Evolutionary conservation across 192 early-diverging fungal genomes (phyloP), one percentile per base, ranked within the genome.

Genomic region (Umbelopsis sp.): DNA sequence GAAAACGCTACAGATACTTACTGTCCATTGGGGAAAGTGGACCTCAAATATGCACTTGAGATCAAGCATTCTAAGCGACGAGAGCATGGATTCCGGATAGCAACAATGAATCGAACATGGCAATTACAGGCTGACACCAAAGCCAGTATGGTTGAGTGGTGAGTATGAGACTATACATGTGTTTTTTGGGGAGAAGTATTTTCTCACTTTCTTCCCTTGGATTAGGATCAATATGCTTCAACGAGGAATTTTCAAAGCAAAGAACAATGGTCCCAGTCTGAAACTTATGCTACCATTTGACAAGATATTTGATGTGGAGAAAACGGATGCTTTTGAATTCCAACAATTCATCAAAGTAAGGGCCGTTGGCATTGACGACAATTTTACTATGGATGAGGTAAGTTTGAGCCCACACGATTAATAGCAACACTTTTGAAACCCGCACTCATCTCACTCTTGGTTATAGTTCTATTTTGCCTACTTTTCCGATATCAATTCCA

Each of bases 381-480:
- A 70, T 17, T 78, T 78, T 75, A 78, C 83, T 22, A 75, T 83
- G 50, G 89, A 91, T 43, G 87, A 91, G 77, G 87, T 88, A 75
- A 36, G 36, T 49, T n/a, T n/a, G n/a, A n/a, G n/a, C n/a, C n/a
- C n/a, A n/a, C n/a, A n/a, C n/a, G n/a, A n/a, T n/a, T n/a, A n/a
- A n/a, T n/a, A n/a, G n/a, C n/a, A n/a, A n/a, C n/a, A n/a, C n/a
- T n/a, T n/a, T n/a, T n/a, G n/a, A n/a, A n/a, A n/a, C n/a, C n/a
- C n/a, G n/a, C n/a, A n/a, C n/a, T n/a, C 14, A 17, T 26, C 0
- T 62, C 9, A 14, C 17, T 3, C 31, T 1, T 4, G 12, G 0
- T 0, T 32, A 22, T 69, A 88, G 87, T 91, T 88, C 52, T 86
- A 84, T 41, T 91, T 91, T 72, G 84, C 89, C 4, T 89, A 89